A percentile compares a stretch with the other conserved stretches of the same genome.
Conservation (phyloP, 768 basidiomycete species). For the Suillus luteus region DNA sequence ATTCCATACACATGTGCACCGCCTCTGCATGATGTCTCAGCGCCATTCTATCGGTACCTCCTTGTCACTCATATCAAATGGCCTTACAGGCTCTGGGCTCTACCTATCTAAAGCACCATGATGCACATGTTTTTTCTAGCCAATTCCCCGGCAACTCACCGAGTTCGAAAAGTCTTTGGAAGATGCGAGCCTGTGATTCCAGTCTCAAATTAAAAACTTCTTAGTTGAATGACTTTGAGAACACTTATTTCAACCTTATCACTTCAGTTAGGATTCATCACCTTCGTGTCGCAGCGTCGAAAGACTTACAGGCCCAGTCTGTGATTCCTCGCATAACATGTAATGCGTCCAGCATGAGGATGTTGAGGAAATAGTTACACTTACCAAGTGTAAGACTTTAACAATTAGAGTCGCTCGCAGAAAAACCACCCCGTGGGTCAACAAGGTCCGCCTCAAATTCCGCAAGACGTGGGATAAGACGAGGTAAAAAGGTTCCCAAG, state of each 20-base stretch:
- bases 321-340: neutral
- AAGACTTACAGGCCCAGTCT: neutral
- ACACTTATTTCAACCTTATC: neutral
- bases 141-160: neutral
- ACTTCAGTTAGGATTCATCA: neutral
- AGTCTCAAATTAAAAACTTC: neutral
- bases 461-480: neutral
- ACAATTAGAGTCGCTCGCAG: neutral
- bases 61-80: neutral
- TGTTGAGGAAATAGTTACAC: neutral
- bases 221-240: neutral
- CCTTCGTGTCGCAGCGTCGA: too few species aligned
- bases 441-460: neutral
- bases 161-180: neutral
- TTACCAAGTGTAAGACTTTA: neutral
- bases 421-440: neutral
- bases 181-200: neutral
- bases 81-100: neutral
- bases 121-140: neutral
- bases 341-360: neutral
- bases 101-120: neutral
- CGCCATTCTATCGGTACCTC: neutral
- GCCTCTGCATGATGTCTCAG: neutral
- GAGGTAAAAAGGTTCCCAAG: neutral
- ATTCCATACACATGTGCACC: neutral